phyloP scores from a whole-genome alignment of 768 basidiomycete species.

The Hericium coralloides region DNA sequence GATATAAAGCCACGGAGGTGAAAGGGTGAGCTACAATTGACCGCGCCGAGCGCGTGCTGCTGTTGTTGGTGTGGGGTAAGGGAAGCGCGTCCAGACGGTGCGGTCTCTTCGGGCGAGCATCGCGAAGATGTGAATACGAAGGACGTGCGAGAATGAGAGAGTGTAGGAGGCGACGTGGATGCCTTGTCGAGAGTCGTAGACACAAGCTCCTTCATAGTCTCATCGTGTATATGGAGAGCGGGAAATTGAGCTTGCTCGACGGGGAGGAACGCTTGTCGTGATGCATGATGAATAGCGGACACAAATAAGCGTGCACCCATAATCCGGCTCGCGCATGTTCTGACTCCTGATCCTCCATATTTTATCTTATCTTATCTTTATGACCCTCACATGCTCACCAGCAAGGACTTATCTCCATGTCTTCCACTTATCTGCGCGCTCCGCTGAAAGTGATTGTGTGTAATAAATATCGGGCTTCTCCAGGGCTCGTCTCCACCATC shows the following conservation, averaged over 20 bases:
- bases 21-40: neutral
- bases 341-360: no score
- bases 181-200: no score
- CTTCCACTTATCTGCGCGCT: neutral
- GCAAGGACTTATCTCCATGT: neutral
- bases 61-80: neutral
- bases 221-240: no score
- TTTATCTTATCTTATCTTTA: neutral
- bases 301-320: no score
- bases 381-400: neutral
- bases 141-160: neutral
- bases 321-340: no score
- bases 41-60: neutral
- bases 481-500: neutral
- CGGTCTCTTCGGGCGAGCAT: neutral
- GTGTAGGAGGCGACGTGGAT: no score
- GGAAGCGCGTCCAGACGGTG: neutral
- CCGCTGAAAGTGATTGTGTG: neutral
- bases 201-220: no score
- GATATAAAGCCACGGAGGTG: neutral
- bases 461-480: no score
- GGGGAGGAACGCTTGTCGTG: no score
- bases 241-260: no score
- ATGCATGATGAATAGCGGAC: no score
- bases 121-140: neutral